These are phyloP conservation scores for Fusarium humuli DNA, from an alignment of 2,329 filamentous ascomycete genomes.

Conservation along the genomic window DNA sequence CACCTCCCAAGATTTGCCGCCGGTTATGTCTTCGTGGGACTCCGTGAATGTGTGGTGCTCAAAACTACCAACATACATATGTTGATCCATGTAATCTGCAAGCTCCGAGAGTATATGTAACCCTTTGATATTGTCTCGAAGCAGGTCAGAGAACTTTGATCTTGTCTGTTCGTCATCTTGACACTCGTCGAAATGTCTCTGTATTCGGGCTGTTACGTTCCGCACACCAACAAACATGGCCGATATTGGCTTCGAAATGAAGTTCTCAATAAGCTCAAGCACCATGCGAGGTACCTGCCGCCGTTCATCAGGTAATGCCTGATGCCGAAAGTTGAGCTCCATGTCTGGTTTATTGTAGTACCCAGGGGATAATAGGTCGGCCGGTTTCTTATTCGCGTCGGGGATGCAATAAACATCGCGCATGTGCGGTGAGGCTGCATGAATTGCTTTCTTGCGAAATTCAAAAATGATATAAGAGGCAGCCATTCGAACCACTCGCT, in stretches of 20 bases:
- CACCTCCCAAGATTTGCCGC: neutral
- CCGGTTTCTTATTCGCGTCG: neutral
- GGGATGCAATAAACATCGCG: conserved; percentile 22
- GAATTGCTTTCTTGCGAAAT: conserved; percentile 41
- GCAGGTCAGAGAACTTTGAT: conserved; percentile 35
- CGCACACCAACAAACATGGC: conserved; percentile 33
- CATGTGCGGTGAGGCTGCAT: conserved; percentile 37
- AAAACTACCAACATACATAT: neutral
- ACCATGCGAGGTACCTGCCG: conserved; percentile 19
- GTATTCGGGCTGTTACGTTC: conserved; percentile 33
- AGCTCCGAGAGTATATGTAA: conserved; percentile 40
- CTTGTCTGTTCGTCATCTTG: conserved; percentile 20
- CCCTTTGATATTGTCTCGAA: conserved; percentile 37
- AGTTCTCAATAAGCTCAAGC: conserved; percentile 41
- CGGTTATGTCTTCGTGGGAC: neutral
- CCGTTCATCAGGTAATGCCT: conserved; percentile 1
- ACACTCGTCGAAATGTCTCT: conserved; percentile 33
- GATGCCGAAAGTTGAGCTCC: conserved; percentile 1
- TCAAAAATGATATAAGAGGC: conserved; percentile 38
- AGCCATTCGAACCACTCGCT: conserved; percentile 24
- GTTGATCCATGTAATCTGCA: conserved; percentile 32
- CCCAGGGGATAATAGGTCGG: neutral
- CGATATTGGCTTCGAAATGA: conserved; percentile 26
- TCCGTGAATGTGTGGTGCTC: neutral
- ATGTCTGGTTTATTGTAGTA: conserved; percentile 5